These are phyloP conservation scores for Paspalum vaginatum DNA, from an alignment of 176 grass and related monocot genomes.

Conservation along the genomic window DNA sequence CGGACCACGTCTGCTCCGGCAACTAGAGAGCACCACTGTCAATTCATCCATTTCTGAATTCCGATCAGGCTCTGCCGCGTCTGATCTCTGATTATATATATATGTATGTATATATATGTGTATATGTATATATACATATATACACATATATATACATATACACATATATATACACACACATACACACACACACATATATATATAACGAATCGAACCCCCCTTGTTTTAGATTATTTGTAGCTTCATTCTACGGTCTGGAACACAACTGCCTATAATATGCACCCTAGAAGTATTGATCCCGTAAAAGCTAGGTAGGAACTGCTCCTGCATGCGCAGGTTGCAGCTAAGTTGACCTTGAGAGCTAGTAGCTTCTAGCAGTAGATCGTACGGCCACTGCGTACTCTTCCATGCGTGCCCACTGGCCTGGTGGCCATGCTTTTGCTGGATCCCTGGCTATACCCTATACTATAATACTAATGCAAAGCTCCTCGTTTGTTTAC, in stretches of 20 bases:
- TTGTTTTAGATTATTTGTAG: background rate
- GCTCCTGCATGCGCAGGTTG: background rate
- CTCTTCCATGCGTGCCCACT: background rate
- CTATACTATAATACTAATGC: background rate
- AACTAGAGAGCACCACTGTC: background rate
- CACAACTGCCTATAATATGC: background rate
- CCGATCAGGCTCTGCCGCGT: constrained; percentile 9
- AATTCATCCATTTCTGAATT: constrained; percentile 25
- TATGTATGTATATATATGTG: too few species aligned
- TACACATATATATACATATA: too few species aligned
- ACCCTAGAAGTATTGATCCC: background rate
- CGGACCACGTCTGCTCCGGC: constrained; percentile 27
- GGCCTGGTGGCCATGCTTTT: background rate
- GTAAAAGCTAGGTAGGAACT: constrained; percentile 3
- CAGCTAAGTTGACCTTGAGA: constrained; percentile 33
- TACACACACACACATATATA: too few species aligned
- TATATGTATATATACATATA: too few species aligned
- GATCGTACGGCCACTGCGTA: background rate
- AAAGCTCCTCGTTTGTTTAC: constrained; percentile 18
- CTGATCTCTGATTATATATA: constrained; percentile 9
- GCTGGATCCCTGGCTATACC: background rate
- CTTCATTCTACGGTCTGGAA: background rate
- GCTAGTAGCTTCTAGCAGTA: background rate
- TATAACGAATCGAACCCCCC: constrained; percentile 17
- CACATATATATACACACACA: too few species aligned